Percentiles rank a stretch among this genome's conserved stretches.
Conservation (phyloP, 2,329 filamentous ascomycete genomes). For the Alternaria consortialis region DNA sequence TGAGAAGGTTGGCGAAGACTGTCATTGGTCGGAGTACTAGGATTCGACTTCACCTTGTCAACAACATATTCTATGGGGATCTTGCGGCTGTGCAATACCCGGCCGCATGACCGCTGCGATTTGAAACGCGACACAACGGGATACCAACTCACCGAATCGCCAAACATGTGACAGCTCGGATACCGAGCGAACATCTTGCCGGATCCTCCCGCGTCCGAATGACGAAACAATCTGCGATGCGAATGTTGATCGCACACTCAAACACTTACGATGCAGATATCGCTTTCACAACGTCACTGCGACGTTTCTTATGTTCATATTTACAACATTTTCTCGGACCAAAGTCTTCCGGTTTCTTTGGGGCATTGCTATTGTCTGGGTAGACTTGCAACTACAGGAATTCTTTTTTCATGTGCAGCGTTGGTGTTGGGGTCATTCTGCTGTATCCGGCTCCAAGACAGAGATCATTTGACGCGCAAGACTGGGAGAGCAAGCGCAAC, state of each 20-base stretch:
- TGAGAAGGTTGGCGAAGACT: slow-evolving; percentile 43
- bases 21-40: slow-evolving; percentile 47
- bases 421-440: slow-evolving; percentile 14
- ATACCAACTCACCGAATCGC: slow-evolving; percentile 2
- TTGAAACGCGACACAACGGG: slow-evolving; percentile 7
- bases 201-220: not conserved
- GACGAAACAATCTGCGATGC: not conserved
- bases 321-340: not conserved
- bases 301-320: slow-evolving; percentile 19
- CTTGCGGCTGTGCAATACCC: not conserved
- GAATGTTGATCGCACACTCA: not conserved
- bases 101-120: not conserved
- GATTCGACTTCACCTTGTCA: not conserved
- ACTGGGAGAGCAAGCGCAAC: not conserved
- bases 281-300: slow-evolving; percentile 12
- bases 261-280: not conserved
- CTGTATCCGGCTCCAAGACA: not conserved
- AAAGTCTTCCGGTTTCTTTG: not conserved
- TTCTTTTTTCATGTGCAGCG: slow-evolving; percentile 4
- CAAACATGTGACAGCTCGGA: slow-evolving; percentile 12
- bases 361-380: not conserved
- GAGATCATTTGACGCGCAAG: not conserved
- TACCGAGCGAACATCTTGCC: not conserved
- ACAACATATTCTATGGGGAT: not conserved
- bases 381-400: not conserved